A percentile compares a stretch with the other conserved stretches of the same genome.
Conservation (phyloP, 805 yeast genomes). For the Sugiyamaella smithiae region DNA sequence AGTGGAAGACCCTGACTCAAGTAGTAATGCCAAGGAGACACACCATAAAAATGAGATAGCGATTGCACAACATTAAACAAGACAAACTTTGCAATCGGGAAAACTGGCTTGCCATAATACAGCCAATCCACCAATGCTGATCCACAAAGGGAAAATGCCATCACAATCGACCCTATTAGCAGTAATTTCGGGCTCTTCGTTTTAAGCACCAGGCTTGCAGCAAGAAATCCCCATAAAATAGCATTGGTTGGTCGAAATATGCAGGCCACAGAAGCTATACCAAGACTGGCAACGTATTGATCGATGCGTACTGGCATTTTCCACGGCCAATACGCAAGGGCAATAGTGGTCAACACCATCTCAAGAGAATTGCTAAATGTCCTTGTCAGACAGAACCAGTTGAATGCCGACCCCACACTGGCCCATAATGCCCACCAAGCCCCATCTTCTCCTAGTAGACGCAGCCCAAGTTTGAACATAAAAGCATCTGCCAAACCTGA, state of each 20-base stretch:
- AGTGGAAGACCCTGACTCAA: slow-evolving; percentile 79
- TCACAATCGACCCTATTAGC: slow-evolving; percentile 26
- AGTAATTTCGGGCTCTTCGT: slow-evolving; percentile 20
- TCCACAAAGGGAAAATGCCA: slow-evolving; percentile 33
- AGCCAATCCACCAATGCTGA: slow-evolving; percentile 52
- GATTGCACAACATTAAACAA: slow-evolving; percentile 75
- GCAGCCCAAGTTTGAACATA: slow-evolving; percentile 46
- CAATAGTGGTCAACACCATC: slow-evolving; percentile 62
- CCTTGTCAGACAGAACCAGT: slow-evolving; percentile 76
- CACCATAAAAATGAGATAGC: slow-evolving; percentile 79
- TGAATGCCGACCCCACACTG: slow-evolving; percentile 67
- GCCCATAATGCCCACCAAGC: slow-evolving; percentile 41
- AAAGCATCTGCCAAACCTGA: slow-evolving; percentile 72
- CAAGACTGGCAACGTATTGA: slow-evolving; percentile 39
- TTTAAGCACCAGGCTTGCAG: slow-evolving; percentile 33
- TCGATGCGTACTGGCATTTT: slow-evolving; percentile 18
- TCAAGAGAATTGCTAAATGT: slow-evolving; percentile 86
- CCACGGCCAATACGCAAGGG: slow-evolving; percentile 75
- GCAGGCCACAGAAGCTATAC: slow-evolving; percentile 59
- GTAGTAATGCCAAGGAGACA: slow-evolving; percentile 82
- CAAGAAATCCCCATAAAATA: slow-evolving; percentile 69
- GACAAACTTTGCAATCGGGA: slow-evolving; percentile 68
- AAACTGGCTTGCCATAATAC: slow-evolving; percentile 51
- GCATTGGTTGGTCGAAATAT: slow-evolving; percentile 83
- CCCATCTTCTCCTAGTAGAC: slow-evolving; percentile 16